phyloP scores from a whole-genome alignment of 257 asterid species.

The Forsythia suspensa region DNA sequence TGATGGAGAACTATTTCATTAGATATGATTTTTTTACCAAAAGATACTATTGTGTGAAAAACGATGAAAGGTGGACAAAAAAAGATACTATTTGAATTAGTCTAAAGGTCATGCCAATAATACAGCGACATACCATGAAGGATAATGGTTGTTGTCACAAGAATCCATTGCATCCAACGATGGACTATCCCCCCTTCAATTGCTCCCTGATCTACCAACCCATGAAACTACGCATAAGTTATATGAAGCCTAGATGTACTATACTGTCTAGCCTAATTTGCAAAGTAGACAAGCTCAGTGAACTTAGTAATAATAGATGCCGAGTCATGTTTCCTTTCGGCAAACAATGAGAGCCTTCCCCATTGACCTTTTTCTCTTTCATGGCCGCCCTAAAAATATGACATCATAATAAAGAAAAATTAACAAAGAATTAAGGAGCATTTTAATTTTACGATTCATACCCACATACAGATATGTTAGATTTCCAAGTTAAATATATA shows the following conservation, averaged over 20 bases:
- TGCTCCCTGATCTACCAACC: slow-evolving; percentile 86
- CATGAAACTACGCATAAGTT: slow-evolving; percentile 47
- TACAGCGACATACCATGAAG: slow-evolving; percentile 46
- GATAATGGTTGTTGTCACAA: slow-evolving; percentile 38
- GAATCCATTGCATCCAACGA: slow-evolving; percentile 49
- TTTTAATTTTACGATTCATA: background rate
- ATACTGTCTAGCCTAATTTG: slow-evolving; percentile 27
- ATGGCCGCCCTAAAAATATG: background rate
- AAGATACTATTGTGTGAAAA: background rate
- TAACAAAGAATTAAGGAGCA: background rate
- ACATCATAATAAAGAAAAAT: background rate
- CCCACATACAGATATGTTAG: background rate
- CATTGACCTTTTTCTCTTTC: slow-evolving; percentile 3
- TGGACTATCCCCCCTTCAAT: slow-evolving; percentile 49
- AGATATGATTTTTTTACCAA: background rate
- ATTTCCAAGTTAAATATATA: background rate
- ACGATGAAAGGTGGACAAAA: slow-evolving; percentile 30
- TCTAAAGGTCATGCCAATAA: background rate
- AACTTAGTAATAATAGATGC: slow-evolving; percentile 15
- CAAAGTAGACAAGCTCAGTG: slow-evolving; percentile 23
- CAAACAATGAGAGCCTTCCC: background rate
- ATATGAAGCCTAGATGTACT: slow-evolving; percentile 31
- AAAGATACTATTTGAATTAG: slow-evolving; percentile 18
- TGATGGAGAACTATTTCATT: slow-evolving; percentile 38
- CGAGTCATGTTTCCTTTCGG: slow-evolving; percentile 16